A percentile compares a stretch with the other conserved stretches of the same genome.
Conservation (phyloP, 2,329 filamentous ascomycete species). For the Epichloe scottii region DNA sequence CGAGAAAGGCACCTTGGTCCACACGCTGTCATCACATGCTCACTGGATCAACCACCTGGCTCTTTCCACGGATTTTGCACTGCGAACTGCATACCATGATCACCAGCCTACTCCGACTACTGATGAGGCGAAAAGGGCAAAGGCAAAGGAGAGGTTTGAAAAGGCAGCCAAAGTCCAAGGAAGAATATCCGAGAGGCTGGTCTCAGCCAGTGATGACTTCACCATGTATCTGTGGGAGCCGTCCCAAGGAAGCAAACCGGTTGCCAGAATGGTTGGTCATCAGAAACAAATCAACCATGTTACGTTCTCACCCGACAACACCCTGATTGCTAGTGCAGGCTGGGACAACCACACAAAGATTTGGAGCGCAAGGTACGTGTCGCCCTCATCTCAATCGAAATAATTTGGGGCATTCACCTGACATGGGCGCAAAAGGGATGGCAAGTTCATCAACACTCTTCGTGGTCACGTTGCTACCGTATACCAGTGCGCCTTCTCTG, state of each 20-base stretch:
- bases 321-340: slow-evolving; percentile 72
- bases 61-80: slow-evolving; percentile 80
- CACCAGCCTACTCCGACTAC: slow-evolving; percentile 58
- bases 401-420: neutral
- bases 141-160: slow-evolving; percentile 73
- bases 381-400: neutral
- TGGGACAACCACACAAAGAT: slow-evolving; percentile 95
- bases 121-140: slow-evolving; percentile 56
- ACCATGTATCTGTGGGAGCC: slow-evolving; percentile 96
- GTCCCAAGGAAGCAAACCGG: slow-evolving; percentile 61
- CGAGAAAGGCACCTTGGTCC: slow-evolving; percentile 62
- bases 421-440: slow-evolving; percentile 32
- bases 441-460: slow-evolving; percentile 74
- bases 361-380: slow-evolving; percentile 60
- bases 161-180: slow-evolving; percentile 69
- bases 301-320: slow-evolving; percentile 81
- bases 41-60: slow-evolving; percentile 96
- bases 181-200: slow-evolving; percentile 68
- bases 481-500: slow-evolving; percentile 85
- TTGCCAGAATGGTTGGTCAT: slow-evolving; percentile 83
- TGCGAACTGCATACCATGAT: slow-evolving; percentile 78
- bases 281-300: slow-evolving; percentile 97
- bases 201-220: slow-evolving; percentile 89
- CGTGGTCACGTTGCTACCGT: slow-evolving; percentile 82
- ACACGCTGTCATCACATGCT: slow-evolving; percentile 69